phyloP scores from a whole-genome alignment of 345 rosid species.

The Murraya koenigii region DNA sequence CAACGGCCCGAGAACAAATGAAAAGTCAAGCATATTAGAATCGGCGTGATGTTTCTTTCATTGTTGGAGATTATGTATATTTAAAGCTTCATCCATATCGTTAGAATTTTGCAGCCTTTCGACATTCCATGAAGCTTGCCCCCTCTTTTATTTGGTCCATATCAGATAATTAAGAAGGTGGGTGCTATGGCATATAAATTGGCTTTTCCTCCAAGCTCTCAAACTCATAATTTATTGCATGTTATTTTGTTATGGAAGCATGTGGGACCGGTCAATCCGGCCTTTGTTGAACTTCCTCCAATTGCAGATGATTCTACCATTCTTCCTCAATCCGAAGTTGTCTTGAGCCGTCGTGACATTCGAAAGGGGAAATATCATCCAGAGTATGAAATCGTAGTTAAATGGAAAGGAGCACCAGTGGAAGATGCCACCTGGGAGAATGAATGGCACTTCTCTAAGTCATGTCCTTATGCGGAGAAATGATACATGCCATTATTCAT shows the following conservation, averaged over 20 bases:
- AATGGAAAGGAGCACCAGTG: background rate
- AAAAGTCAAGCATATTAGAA: background rate
- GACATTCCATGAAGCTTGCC: background rate
- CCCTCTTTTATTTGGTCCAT: background rate
- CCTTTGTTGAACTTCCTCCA: too few species aligned
- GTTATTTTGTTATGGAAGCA: too few species aligned
- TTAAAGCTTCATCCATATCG: background rate
- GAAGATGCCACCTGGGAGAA: too few species aligned
- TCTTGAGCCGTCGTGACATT: background rate
- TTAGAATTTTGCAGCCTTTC: background rate
- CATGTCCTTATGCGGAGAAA: too few species aligned
- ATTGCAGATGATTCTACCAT: too few species aligned
- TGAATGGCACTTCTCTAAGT: too few species aligned
- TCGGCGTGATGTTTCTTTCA: background rate
- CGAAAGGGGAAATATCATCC: background rate
- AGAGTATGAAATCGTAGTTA: background rate
- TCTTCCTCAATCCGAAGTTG: too few species aligned
- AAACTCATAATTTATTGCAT: background rate
- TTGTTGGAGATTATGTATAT: background rate
- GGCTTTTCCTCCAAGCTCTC: background rate
- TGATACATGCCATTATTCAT: too few species aligned
- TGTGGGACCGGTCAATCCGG: too few species aligned
- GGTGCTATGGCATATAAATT: background rate
- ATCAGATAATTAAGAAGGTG: background rate
- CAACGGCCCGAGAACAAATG: background rate